A percentile compares a stretch with the other conserved stretches of the same genome.
Evolutionary conservation across 2,329 filamentous ascomycete species (phyloP).

Genomic region (Rhynchosporium graminicola): DNA sequence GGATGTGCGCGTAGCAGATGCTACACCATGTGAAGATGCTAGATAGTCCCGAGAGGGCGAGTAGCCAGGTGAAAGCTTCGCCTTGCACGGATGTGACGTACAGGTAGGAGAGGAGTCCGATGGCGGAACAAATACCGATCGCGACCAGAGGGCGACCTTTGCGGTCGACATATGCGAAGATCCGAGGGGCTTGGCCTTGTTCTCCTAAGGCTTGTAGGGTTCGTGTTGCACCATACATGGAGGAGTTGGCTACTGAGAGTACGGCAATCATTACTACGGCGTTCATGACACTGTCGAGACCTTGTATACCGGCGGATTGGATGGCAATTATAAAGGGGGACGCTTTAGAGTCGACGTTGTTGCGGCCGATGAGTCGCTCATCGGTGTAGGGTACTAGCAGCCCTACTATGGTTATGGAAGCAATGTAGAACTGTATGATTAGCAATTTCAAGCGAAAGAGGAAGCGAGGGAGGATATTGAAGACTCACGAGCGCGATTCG

Average conservation of each 20-base stretch:
- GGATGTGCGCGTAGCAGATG: conserved; percentile 86
- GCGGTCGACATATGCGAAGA: conserved; percentile 80
- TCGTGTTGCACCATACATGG: conserved; percentile 86
- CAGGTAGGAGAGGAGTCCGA: conserved; percentile 78
- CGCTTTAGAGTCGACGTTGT: conserved; percentile 66
- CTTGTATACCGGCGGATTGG: conserved; percentile 75
- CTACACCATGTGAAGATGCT: conserved; percentile 78
- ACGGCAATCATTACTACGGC: conserved; percentile 89
- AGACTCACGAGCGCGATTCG: conserved; percentile 70
- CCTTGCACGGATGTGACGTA: conserved; percentile 58
- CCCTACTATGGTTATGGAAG: conserved; percentile 78
- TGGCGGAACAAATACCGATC: conserved; percentile 62
- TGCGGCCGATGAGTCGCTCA: conserved; percentile 58
- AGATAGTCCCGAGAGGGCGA: conserved; percentile 71
- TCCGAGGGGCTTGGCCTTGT: conserved; percentile 76
- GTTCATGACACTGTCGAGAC: conserved; percentile 88
- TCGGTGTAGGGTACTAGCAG: conserved; percentile 78
- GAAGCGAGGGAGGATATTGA: conserved; percentile 44
- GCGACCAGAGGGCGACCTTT: conserved; percentile 76
- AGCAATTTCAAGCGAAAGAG: conserved; percentile 48
- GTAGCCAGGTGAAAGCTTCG: conserved; percentile 76
- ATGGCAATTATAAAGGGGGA: conserved; percentile 96
- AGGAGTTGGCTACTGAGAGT: conserved; percentile 87
- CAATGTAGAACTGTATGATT: conserved; percentile 69
- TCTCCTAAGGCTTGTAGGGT: conserved; percentile 89